These are phyloP conservation scores for Simplicillium sp. DNA, from an alignment of 2,329 filamentous ascomycete species.

Conservation along the genomic window DNA sequence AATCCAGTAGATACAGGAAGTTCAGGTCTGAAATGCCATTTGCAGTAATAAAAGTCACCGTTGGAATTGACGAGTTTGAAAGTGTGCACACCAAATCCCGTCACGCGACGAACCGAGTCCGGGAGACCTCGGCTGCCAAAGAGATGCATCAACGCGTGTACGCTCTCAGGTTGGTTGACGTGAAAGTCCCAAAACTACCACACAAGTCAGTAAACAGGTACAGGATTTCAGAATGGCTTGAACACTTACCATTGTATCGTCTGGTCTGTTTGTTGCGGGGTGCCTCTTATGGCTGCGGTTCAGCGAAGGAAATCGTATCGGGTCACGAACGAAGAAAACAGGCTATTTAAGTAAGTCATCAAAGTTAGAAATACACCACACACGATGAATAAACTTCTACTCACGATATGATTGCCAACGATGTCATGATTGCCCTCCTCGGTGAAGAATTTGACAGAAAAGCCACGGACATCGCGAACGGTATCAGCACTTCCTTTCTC, in stretches of 20 bases:
- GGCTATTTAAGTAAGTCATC: not conserved
- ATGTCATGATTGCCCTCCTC: conserved; percentile 60
- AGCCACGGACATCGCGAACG: conserved; percentile 61
- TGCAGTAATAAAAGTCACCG: not conserved
- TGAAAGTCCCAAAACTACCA: not conserved
- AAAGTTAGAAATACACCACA: too few relatives aligned
- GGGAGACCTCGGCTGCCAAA: not conserved
- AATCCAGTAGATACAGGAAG: not conserved
- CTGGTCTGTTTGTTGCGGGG: not conserved
- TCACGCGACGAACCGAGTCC: not conserved
- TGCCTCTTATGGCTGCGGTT: not conserved
- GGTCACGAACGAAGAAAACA: not conserved
- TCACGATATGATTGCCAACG: conserved; percentile 54
- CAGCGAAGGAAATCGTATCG: not conserved
- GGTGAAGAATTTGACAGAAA: conserved; percentile 50
- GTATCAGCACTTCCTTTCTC: conserved; percentile 58
- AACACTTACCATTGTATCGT: not conserved
- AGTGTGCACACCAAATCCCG: not conserved
- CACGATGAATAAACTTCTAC: conserved; percentile 12
- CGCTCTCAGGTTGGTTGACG: not conserved
- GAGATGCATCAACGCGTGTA: not conserved
- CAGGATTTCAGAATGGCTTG: too few relatives aligned
- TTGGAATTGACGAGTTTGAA: not conserved
- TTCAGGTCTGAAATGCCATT: not conserved
- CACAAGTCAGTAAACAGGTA: too few relatives aligned